Conservation (phyloP, 768 basidiomycete species). For the Rhodotorula kratochvilovae region DNA sequence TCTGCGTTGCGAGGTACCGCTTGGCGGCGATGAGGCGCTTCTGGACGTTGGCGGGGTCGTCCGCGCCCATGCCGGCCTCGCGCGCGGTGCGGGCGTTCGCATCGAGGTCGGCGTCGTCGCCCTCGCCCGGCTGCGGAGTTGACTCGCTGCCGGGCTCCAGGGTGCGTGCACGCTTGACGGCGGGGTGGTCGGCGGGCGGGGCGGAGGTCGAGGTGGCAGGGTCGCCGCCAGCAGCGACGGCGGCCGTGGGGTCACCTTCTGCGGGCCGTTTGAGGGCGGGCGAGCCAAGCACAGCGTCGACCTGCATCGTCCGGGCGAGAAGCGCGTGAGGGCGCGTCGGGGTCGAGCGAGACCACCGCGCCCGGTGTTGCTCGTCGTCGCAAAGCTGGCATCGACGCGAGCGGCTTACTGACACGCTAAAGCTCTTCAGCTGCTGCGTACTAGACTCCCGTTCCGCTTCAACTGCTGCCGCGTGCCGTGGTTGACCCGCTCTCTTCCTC, state of each 20-base stretch:
- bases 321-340: background rate
- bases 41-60: conserved; percentile 13
- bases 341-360: too few species aligned
- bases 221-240: background rate
- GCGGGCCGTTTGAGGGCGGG: conserved; percentile 5
- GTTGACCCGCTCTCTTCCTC: too few species aligned
- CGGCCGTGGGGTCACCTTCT: background rate
- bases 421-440: too few species aligned
- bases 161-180: conserved; percentile 20
- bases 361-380: too few species aligned
- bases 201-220: background rate
- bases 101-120: conserved; percentile 6
- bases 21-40: conserved; percentile 53
- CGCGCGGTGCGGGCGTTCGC: conserved; percentile 6
- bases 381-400: too few species aligned
- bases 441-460: too few species aligned
- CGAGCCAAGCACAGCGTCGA: background rate
- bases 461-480: too few species aligned
- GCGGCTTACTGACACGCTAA: too few species aligned
- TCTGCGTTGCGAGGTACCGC: conserved; percentile 93
- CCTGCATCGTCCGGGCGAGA: background rate
- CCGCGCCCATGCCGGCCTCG: background rate
- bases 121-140: background rate
- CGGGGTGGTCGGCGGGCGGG: background rate
- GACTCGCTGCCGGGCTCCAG: background rate